phyloP scores from a whole-genome alignment of 2,329 filamentous ascomycete genomes.

The Hymenoscyphus fructigenus region DNA sequence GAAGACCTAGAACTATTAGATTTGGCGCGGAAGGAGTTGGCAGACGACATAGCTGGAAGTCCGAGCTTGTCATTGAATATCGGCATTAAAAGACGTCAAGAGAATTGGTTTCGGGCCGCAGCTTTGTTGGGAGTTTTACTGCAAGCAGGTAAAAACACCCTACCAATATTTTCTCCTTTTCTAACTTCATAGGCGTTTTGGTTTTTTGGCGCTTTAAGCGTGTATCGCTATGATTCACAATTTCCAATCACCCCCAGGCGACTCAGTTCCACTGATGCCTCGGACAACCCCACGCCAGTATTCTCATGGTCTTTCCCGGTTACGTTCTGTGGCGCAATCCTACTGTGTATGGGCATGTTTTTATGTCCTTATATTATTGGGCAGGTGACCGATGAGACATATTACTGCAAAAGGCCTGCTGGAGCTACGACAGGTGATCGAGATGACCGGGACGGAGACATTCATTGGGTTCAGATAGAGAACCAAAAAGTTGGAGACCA shows the following conservation, averaged over 20 bases:
- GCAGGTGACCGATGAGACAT: too few relatives aligned
- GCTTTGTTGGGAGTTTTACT: background rate
- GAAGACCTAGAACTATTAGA: too few relatives aligned
- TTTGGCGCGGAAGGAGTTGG: background rate
- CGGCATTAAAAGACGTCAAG: background rate
- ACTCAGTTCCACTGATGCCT: background rate
- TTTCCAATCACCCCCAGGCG: background rate
- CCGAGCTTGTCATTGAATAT: conserved; percentile 6
- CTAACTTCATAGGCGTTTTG: background rate
- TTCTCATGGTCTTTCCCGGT: too few relatives aligned
- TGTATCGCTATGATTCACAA: background rate
- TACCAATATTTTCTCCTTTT: background rate
- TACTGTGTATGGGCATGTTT: too few relatives aligned
- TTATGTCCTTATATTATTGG: too few relatives aligned
- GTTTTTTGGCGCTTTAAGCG: background rate
- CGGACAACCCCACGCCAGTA: background rate
- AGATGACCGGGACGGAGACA: background rate
- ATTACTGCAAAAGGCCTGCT: too few relatives aligned
- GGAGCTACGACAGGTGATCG: too few relatives aligned
- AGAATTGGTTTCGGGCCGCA: background rate
- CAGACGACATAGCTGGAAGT: background rate
- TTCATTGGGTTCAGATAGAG: background rate
- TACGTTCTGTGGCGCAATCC: too few relatives aligned
- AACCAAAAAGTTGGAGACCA: background rate
- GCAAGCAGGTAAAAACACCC: background rate